A percentile compares a stretch with the other conserved stretches of the same genome.
These are phyloP conservation scores for Camelina hispida DNA, from an alignment of 345 rosid species.

Conservation along the genomic window DNA sequence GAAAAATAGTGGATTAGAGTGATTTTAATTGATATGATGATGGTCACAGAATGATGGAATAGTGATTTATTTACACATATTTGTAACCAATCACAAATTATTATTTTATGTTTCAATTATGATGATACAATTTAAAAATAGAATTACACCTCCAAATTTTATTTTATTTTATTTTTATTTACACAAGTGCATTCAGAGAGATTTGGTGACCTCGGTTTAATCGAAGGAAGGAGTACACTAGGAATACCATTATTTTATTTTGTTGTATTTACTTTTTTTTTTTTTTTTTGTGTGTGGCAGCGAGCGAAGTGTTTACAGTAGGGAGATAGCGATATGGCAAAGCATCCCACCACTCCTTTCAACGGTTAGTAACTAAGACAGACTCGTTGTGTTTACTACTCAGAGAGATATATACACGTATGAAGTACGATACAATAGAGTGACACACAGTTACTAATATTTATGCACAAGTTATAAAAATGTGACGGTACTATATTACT, in stretches of 20 bases:
- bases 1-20: too few relatives aligned
- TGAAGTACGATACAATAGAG: too few relatives aligned
- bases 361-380: not conserved
- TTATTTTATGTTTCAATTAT: not conserved
- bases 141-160: too few relatives aligned
- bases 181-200: not conserved
- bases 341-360: slow-evolving; percentile 7
- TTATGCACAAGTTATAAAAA: too few relatives aligned
- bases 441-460: not conserved
- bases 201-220: slow-evolving; percentile 47
- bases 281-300: slow-evolving; percentile 18
- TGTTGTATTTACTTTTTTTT: too few relatives aligned
- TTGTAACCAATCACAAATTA: too few relatives aligned
- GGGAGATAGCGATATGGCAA: slow-evolving; percentile 30
- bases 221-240: slow-evolving; percentile 41
- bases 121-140: too few relatives aligned
- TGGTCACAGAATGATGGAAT: not conserved
- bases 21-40: too few relatives aligned
- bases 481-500: not conserved
- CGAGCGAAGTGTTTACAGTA: slow-evolving; percentile 18
- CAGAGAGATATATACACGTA: too few relatives aligned
- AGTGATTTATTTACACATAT: too few relatives aligned
- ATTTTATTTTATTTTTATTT: not conserved
- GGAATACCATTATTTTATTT: slow-evolving; percentile 18
- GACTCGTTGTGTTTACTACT: too few relatives aligned